phyloP scores from a whole-genome alignment of 192 early-diverging fungal species.

The Polychytrium aggregatum region DNA sequence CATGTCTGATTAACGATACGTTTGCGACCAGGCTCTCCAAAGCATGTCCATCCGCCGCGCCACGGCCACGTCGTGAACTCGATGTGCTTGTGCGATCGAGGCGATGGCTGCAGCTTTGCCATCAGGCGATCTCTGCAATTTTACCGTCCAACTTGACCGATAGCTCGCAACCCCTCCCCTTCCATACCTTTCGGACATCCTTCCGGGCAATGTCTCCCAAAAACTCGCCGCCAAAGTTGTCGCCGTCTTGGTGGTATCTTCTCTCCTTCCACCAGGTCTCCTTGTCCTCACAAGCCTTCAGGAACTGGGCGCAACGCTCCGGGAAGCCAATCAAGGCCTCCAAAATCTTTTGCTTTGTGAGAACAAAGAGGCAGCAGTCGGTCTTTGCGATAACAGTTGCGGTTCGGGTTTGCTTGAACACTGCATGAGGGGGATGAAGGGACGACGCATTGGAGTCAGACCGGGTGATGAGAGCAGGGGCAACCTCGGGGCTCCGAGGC shows the following conservation, averaged over 20 bases:
- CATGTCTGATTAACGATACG: no score
- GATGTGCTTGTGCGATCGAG: no score
- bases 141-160: no score
- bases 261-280: conserved; percentile 13
- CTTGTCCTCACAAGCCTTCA: conserved; percentile 10
- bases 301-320: conserved; percentile 6
- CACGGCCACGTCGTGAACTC: no score
- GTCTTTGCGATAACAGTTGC: conserved; percentile 24
- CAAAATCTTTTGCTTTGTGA: conserved; percentile 29
- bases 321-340: conserved; percentile 8
- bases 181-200: conserved; percentile 25
- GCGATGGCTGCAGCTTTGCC: no score
- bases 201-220: conserved; percentile 25
- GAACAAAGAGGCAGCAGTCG: conserved; percentile 19
- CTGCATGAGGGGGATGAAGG: no score
- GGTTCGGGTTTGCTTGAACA: conserved; percentile 12
- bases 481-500: no score
- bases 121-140: no score
- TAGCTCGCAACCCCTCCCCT: no score
- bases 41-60: not conserved
- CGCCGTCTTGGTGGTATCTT: conserved; percentile 1
- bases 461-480: no score
- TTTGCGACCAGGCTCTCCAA: not conserved
- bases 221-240: conserved; percentile 36
- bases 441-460: no score